These are phyloP conservation scores for Cryptococcus neoformans DNA, from an alignment of 1,284 basidiomycete genomes.

Conservation along the genomic window DNA sequence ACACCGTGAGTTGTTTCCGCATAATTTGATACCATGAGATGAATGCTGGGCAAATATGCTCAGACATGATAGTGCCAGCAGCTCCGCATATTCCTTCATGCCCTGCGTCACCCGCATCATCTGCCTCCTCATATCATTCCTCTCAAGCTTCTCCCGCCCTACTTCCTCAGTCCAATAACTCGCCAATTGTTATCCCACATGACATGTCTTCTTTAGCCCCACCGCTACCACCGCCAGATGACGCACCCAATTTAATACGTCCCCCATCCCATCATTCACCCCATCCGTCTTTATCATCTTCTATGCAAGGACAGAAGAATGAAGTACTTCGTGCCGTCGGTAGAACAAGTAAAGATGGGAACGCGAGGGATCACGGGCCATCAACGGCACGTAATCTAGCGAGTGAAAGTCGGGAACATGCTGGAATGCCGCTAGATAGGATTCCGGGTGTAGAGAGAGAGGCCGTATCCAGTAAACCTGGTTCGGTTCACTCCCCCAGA, in stretches of 20 bases:
- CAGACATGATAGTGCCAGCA: background rate
- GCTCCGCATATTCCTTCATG: background rate
- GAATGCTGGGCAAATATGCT: background rate
- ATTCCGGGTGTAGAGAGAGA: constrained; percentile 18
- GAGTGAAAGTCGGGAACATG: no score
- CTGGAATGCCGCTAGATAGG: background rate
- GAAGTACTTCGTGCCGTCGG: background rate
- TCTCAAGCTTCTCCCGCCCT: constrained; percentile 37
- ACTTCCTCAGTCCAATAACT: background rate
- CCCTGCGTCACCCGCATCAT: constrained; percentile 35
- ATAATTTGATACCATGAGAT: no score
- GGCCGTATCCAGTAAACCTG: constrained; percentile 6
- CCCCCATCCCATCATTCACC: constrained; percentile 37
- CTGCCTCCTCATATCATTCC: constrained; percentile 41
- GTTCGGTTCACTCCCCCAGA: constrained; percentile 29
- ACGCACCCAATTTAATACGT: constrained; percentile 38
- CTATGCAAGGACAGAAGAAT: background rate
- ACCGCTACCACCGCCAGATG: constrained; percentile 38
- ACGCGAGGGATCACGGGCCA: background rate
- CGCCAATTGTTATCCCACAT: constrained; percentile 24
- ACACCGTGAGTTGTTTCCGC: constrained; percentile 62
- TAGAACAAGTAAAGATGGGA: background rate
- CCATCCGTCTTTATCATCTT: constrained; percentile 29
- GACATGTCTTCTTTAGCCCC: constrained; percentile 19
- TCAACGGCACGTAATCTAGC: background rate